A percentile compares a stretch with the other conserved stretches of the same genome.
These are phyloP conservation scores for Barnettozyma hawaiiensis DNA, from an alignment of 1,139 yeast genomes.

Conservation along the genomic window DNA sequence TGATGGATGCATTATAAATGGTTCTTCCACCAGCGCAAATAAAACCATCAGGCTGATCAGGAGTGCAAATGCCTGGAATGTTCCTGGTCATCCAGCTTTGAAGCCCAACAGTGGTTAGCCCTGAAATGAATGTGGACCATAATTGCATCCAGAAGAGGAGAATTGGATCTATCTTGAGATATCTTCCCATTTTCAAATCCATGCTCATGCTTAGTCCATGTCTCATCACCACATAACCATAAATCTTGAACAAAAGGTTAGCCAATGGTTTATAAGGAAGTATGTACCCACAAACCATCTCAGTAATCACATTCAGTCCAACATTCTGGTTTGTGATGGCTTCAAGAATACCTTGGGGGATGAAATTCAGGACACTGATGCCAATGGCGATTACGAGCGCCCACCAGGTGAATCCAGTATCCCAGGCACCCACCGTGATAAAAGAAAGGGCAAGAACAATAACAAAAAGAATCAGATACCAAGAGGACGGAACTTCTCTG, in stretches of 20 bases:
- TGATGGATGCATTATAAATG: constrained; percentile 42
- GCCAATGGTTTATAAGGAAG: constrained; percentile 35
- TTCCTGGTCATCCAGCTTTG: constrained; percentile 29
- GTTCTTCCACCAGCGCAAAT: constrained; percentile 37
- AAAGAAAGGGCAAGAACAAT: constrained; percentile 32
- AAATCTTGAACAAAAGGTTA: constrained; percentile 32
- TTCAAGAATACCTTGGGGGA: constrained; percentile 36
- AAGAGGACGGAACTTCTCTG: constrained; percentile 38
- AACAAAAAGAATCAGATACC: constrained; percentile 33
- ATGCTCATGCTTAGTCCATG: constrained; percentile 51
- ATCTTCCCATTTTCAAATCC: constrained; percentile 51
- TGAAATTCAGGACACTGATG: constrained; percentile 31
- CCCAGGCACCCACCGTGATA: constrained; percentile 29
- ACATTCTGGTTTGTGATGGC: constrained; percentile 38
- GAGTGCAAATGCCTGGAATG: constrained; percentile 38
- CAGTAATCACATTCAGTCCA: constrained; percentile 36
- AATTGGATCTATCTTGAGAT: constrained; percentile 48
- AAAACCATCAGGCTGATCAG: constrained; percentile 35
- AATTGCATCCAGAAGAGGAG: constrained; percentile 42
- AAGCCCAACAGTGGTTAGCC: constrained; percentile 36
- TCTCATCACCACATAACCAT: constrained; percentile 45
- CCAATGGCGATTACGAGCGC: constrained; percentile 33
- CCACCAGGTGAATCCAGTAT: constrained; percentile 35
- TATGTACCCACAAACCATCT: constrained; percentile 34
- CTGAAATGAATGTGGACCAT: constrained; percentile 37